Percentiles rank a stretch among this genome's conserved stretches.
Evolutionary conservation across 441 rosid species (phyloP).

Genomic region (Macaranga tanarius): DNA sequence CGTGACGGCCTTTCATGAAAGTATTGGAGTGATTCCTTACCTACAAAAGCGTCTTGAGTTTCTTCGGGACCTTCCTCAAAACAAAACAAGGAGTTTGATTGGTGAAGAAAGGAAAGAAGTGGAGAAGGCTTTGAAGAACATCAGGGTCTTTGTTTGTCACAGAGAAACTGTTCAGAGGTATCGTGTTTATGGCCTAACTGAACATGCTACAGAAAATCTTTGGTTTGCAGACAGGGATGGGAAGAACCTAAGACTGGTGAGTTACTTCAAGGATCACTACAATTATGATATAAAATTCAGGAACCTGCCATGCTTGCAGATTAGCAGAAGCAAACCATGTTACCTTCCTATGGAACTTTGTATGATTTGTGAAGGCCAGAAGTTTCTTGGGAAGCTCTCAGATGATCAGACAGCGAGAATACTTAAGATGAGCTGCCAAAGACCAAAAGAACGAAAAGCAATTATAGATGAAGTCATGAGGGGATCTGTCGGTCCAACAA

Average conservation of each 20-base stretch:
- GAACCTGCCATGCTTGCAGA: conserved; percentile 89
- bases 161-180: conserved; percentile 91
- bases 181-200: conserved; percentile 78
- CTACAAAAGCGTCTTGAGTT: conserved; percentile 82
- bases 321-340: conserved; percentile 86
- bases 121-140: conserved; percentile 74
- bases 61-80: conserved; percentile 72
- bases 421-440: conserved; percentile 90
- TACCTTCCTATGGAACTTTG: conserved; percentile 98
- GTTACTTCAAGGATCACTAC: conserved; percentile 86
- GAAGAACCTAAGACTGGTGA: conserved; percentile 62
- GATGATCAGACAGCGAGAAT: conserved; percentile 94
- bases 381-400: conserved; percentile 91
- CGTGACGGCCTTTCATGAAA: conserved; percentile 85
- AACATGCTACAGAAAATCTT: conserved; percentile 64
- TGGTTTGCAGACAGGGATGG: conserved; percentile 89
- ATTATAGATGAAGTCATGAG: conserved; percentile 80
- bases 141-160: conserved; percentile 88
- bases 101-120: conserved; percentile 82
- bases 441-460: conserved; percentile 81
- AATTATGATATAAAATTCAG: conserved; percentile 68
- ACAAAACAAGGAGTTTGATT: conserved; percentile 57
- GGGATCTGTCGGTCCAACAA: conserved; percentile 83
- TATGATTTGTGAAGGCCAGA: conserved; percentile 95
- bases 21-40: conserved; percentile 86